phyloP scores from a whole-genome alignment of 495 filamentous ascomycete genomes.

The Chaetomidium leptoderma region DNA sequence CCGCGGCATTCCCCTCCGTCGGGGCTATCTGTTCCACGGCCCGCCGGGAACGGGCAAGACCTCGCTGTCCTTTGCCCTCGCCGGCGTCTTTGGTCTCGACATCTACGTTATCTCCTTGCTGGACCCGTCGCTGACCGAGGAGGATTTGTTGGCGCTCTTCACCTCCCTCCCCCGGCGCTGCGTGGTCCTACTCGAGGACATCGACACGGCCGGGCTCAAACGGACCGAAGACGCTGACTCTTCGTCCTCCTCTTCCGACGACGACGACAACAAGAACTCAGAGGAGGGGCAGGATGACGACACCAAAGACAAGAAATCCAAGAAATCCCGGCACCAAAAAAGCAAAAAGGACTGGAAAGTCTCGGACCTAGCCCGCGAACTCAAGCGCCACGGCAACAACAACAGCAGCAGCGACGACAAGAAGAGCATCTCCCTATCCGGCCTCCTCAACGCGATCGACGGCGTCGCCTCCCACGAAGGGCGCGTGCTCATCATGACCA shows the following conservation, averaged over 20 bases:
- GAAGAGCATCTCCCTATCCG: slow-evolving; percentile 63
- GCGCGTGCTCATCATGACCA: slow-evolving; percentile 78
- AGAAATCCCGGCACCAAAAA: slow-evolving; percentile 15
- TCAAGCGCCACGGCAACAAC: slow-evolving; percentile 27
- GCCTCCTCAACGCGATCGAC: slow-evolving; percentile 78
- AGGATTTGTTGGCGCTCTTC: slow-evolving; percentile 64
- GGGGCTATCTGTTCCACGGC: slow-evolving; percentile 81
- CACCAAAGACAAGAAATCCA: slow-evolving; percentile 14
- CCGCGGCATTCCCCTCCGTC: slow-evolving; percentile 83
- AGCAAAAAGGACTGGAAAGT: slow-evolving; percentile 31
- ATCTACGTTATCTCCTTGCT: slow-evolving; percentile 63
- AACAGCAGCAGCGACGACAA: slow-evolving; percentile 25
- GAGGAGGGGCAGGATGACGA: slow-evolving; percentile 8
- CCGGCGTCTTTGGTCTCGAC: slow-evolving; percentile 64
- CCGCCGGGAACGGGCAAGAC: slow-evolving; percentile 67
- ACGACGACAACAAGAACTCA: not conserved
- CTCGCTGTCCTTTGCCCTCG: slow-evolving; percentile 59
- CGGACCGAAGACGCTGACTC: slow-evolving; percentile 31
- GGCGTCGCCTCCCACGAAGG: slow-evolving; percentile 80
- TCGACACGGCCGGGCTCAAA: slow-evolving; percentile 63
- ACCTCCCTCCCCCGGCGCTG: slow-evolving; percentile 58
- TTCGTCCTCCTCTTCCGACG: not conserved
- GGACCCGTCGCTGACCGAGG: slow-evolving; percentile 62
- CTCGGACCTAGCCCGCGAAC: slow-evolving; percentile 34
- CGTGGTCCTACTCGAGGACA: slow-evolving; percentile 67